Base-by-base conservation (phyloP, 2,329 filamentous ascomycete species). In the Exophiala mesophila region DNA sequence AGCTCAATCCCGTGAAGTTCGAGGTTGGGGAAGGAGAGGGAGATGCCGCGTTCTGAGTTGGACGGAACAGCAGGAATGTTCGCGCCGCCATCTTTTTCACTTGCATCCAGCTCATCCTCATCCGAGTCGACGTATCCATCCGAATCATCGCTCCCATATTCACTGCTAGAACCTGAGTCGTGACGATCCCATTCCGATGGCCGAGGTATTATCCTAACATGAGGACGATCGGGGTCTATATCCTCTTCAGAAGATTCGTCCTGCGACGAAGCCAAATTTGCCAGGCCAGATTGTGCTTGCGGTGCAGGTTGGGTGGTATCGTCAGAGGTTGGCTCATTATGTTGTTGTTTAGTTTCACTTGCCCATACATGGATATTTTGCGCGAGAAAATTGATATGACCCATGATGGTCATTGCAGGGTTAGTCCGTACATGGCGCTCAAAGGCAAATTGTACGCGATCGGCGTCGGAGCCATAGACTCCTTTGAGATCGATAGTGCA, bases 1-100 rank as follows among this genome's bases (percentile, higher is more conserved):
- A 92, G 65, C 57, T 92, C 86, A 47, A 92, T 82, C 26, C 82
- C 78, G 58, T 87, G 76, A 2, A 94, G 74, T 56, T 90, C 85
- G 44, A 92, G 68, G 18, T 76, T 80, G 0, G 88, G 87, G 55
- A 92, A 88, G 0, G 82, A 87, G 5, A 94, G 71, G 40, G 85
- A 78, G n/a, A 86, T 83, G 17, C 86, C 86, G 17, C 42, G 48
- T 19, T 52, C 53, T 5, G 43, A 17, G 7, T 43, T 39, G n/a
- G 58, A 39, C 20, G 54, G 36, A 17, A 41, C 24, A 23, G 39
- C 51, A 23, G 61, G 58, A n/a, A 66, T 54, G 28, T 55, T 57
- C 2, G 59, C 63, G 26, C 64, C 69, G 3, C 65, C 64, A 3
- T 64, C 59, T 13, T 39, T 45, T 3, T 39, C 47, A 4, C 49